A percentile compares a stretch with the other conserved stretches of the same genome.
Conservation (phyloP, 352 stramenopile genomes). For the Peronospora farinosa region DNA sequence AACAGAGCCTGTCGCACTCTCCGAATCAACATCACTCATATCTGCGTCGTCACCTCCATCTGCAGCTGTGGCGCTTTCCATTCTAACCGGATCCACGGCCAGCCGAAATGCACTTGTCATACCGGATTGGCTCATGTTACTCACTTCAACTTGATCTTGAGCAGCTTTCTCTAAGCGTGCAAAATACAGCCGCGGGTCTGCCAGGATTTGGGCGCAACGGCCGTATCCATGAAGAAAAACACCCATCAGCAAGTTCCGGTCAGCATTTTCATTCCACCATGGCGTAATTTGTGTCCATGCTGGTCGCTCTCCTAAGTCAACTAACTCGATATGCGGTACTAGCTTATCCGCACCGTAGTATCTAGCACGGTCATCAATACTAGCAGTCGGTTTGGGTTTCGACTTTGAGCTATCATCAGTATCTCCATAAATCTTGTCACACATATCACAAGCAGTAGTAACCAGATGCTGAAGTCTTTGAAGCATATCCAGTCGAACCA, state of each 20-base stretch:
- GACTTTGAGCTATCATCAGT: constrained; percentile 15
- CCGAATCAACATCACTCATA: constrained; percentile 49
- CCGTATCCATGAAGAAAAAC: constrained; percentile 85
- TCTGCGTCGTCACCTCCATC: constrained; percentile 21
- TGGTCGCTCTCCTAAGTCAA: constrained; percentile 67
- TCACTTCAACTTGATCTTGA: constrained; percentile 23
- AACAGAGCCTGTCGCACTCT: constrained; percentile 38
- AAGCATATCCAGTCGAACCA: constrained; percentile 85
- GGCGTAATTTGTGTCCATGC: constrained; percentile 76
- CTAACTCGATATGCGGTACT: constrained; percentile 49
- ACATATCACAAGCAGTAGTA: constrained; percentile 44
- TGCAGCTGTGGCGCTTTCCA: constrained; percentile 4
- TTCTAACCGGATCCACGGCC: constrained; percentile 13
- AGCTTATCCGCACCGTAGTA: constrained; percentile 71
- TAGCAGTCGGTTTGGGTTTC: constrained; percentile 32
- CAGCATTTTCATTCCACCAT: constrained; percentile 80
- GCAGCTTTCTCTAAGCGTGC: constrained; percentile 51
- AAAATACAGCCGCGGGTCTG: constrained; percentile 70
- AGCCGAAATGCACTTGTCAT: constrained; percentile 1
- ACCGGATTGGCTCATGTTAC: constrained; percentile 3
- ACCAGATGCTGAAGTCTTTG: constrained; percentile 65
- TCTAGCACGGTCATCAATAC: constrained; percentile 65
- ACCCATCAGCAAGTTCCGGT: constrained; percentile 71
- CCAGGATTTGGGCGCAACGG: constrained; percentile 75
- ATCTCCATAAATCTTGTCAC: constrained; percentile 47